A percentile compares a stretch with the other conserved stretches of the same genome.
Evolutionary conservation across 345 rosid genomes (phyloP).

Genomic region (Crucihimalaya himalaica): DNA sequence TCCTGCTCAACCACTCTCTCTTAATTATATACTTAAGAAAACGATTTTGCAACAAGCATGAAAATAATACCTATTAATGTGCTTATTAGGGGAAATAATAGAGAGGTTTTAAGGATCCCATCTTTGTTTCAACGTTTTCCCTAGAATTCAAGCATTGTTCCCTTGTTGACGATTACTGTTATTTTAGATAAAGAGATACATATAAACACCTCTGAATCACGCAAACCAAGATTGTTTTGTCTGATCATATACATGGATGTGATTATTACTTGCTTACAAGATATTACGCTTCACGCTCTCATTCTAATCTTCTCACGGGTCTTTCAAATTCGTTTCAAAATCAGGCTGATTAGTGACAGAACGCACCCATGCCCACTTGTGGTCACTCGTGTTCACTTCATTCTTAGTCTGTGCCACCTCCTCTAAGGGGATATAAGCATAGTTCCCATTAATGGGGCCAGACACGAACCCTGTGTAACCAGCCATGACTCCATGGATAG

Average conservation of each 20-base stretch:
- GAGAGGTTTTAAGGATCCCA: not conserved
- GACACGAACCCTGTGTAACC: conserved; percentile 84
- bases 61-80: not conserved
- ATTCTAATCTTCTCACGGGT: conserved; percentile 16
- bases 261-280: conserved; percentile 28
- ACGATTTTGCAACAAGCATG: not conserved
- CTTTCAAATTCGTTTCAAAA: conserved; percentile 41
- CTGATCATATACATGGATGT: conserved; percentile 9
- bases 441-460: conserved; percentile 86
- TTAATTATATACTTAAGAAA: conserved; percentile 14
- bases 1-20: conserved; percentile 29
- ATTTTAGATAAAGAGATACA: not conserved
- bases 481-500: conserved; percentile 91
- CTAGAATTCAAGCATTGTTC: conserved; percentile 6
- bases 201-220: conserved; percentile 1
- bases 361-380: conserved; percentile 94
- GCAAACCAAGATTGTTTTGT: not conserved
- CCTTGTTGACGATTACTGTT: too few relatives aligned
- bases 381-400: conserved; percentile 64
- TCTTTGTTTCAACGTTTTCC: not conserved
- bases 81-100: not conserved
- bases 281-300: conserved; percentile 26
- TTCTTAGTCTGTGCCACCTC: conserved; percentile 74
- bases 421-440: conserved; percentile 76
- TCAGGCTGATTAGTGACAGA: conserved; percentile 86